These are phyloP conservation scores for Cercospora berteroae DNA, from an alignment of 2,329 filamentous ascomycete species.

Conservation along the genomic window DNA sequence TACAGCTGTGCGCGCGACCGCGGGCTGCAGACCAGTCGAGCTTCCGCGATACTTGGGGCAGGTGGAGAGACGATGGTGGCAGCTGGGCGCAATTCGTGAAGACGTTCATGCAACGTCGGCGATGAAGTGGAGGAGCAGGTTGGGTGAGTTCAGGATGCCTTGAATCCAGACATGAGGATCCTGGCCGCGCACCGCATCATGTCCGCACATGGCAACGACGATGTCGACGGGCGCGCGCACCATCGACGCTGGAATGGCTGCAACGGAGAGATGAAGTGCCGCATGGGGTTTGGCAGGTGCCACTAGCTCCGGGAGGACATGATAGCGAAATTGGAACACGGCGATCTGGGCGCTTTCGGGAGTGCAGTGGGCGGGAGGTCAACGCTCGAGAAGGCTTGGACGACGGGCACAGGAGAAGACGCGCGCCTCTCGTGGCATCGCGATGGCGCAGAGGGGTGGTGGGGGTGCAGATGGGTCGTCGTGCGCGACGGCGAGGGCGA, in stretches of 20 bases:
- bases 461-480: neutral
- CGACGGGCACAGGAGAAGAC: neutral
- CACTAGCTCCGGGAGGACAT: constrained; percentile 5
- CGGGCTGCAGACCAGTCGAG: neutral
- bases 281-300: neutral
- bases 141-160: neutral
- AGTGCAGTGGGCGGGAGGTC: neutral
- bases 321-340: constrained; percentile 8
- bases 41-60: neutral
- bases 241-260: neutral
- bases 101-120: neutral
- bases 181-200: neutral
- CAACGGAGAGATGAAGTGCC: constrained; percentile 8
- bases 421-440: neutral
- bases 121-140: neutral
- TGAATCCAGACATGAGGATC: neutral
- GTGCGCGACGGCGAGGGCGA: neutral
- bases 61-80: neutral
- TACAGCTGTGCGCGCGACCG: neutral
- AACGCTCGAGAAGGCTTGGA: neutral
- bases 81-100: neutral
- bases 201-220: neutral
- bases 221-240: neutral
- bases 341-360: neutral
- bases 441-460: neutral